Percentiles rank a stretch among this genome's conserved stretches.
Evolutionary conservation across 1,139 yeast genomes (phyloP).

Genomic region (Zygoascus sp.): DNA sequence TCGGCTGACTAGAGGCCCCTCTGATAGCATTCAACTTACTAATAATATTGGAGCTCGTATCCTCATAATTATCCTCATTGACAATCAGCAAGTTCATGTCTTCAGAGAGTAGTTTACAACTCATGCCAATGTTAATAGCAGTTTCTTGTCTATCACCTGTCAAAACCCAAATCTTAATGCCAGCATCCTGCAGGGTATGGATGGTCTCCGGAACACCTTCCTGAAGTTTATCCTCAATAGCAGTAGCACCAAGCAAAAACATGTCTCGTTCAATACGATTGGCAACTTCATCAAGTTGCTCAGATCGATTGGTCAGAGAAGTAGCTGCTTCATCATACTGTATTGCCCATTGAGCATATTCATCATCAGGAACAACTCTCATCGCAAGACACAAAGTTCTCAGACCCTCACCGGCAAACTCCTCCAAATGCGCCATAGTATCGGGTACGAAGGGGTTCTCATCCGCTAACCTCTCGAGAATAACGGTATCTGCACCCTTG

Average conservation of each 20-base stretch:
- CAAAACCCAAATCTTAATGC: slow-evolving; percentile 93
- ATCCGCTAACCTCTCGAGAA: slow-evolving; percentile 71
- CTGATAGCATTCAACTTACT: slow-evolving; percentile 75
- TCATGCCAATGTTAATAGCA: slow-evolving; percentile 98
- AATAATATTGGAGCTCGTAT: slow-evolving; percentile 62
- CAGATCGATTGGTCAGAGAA: slow-evolving; percentile 67
- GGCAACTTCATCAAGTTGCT: slow-evolving; percentile 75
- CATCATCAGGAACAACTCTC: slow-evolving; percentile 73
- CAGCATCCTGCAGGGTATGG: slow-evolving; percentile 90
- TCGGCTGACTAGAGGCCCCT: slow-evolving; percentile 54
- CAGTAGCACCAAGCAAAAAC: slow-evolving; percentile 90
- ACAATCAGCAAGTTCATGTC: slow-evolving; percentile 91
- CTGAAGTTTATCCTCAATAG: slow-evolving; percentile 95
- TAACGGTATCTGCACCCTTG: slow-evolving; percentile 98
- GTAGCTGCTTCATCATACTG: slow-evolving; percentile 77
- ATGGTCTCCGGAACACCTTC: slow-evolving; percentile 99
- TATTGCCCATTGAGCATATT: slow-evolving; percentile 60
- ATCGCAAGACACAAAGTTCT: slow-evolving; percentile 92
- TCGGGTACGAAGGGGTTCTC: slow-evolving; percentile 78
- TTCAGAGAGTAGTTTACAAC: slow-evolving; percentile 87
- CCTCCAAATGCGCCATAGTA: slow-evolving; percentile 85
- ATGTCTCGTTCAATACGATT: slow-evolving; percentile 79
- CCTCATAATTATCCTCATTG: slow-evolving; percentile 78
- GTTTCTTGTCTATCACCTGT: slow-evolving; percentile 99
- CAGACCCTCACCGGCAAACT: slow-evolving; percentile 93